phyloP scores from a whole-genome alignment of 2,329 filamentous ascomycete genomes.

The Sporothrix inflata region DNA sequence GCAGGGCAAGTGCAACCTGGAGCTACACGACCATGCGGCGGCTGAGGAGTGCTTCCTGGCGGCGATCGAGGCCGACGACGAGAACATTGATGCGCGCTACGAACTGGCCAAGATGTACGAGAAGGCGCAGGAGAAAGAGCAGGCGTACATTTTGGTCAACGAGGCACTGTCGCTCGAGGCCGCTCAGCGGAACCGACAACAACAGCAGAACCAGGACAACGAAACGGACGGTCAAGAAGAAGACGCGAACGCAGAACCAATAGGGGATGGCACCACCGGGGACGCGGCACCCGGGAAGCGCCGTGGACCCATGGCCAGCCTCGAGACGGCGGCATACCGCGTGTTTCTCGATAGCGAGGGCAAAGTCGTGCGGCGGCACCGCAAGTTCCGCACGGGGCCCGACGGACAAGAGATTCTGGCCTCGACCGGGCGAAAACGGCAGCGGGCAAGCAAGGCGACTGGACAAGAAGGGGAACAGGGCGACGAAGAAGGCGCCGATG shows the following conservation, averaged over 20 bases:
- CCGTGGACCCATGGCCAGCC: constrained; percentile 30
- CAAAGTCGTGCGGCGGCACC: constrained; percentile 33
- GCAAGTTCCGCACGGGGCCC: constrained; percentile 31
- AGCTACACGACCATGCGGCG: constrained; percentile 63
- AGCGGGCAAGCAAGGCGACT: neutral
- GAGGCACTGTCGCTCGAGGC: constrained; percentile 71
- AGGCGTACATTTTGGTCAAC: constrained; percentile 75
- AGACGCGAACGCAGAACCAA: constrained; percentile 24
- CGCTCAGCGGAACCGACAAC: constrained; percentile 44
- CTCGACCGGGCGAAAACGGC: constrained; percentile 38
- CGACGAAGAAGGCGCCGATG: constrained; percentile 23
- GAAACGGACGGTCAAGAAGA: constrained; percentile 14
- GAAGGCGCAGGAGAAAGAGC: constrained; percentile 69
- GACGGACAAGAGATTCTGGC: constrained; percentile 18
- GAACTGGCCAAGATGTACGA: constrained; percentile 86
- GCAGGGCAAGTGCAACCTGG: constrained; percentile 70
- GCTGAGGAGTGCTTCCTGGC: constrained; percentile 79
- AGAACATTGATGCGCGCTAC: constrained; percentile 75
- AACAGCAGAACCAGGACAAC: constrained; percentile 7
- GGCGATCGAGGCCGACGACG: constrained; percentile 71
- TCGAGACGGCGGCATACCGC: constrained; percentile 34
- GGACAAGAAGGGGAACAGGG: neutral
- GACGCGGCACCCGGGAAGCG: constrained; percentile 35
- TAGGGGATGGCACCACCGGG: constrained; percentile 4
- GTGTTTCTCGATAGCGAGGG: constrained; percentile 34